A percentile compares a stretch with the other conserved stretches of the same genome.
Evolutionary conservation across 73 alveolate species (phyloP).

Genomic region (Uronychia setigera): DNA sequence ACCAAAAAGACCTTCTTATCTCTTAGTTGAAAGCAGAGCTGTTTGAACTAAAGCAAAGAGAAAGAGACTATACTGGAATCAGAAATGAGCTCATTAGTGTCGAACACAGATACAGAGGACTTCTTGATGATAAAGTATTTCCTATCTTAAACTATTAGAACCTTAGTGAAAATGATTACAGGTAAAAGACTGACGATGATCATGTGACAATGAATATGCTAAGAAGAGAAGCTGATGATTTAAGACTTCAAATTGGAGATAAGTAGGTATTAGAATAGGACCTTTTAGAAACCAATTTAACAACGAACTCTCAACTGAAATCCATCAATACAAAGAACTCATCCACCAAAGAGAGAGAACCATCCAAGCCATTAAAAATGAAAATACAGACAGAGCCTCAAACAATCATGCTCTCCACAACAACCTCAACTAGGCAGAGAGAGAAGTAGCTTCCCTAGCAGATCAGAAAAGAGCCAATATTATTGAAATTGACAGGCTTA

Average conservation of each 20-base stretch:
- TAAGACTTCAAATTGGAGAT: neutral
- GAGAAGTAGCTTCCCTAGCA: slow-evolving; percentile 11
- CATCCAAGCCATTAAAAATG: neutral
- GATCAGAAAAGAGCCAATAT: slow-evolving; percentile 30
- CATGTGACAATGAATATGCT: slow-evolving; percentile 23
- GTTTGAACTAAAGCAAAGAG: slow-evolving; percentile 52
- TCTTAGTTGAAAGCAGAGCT: slow-evolving; percentile 56
- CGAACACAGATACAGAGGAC: slow-evolving; percentile 26
- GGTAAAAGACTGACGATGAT: slow-evolving; percentile 32
- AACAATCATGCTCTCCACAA: neutral
- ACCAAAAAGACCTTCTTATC: slow-evolving; percentile 64
- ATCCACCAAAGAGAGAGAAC: neutral
- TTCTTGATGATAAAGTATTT: slow-evolving; percentile 24
- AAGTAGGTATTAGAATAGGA: neutral
- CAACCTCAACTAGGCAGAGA: neutral
- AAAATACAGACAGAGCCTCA: neutral
- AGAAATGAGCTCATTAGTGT: slow-evolving; percentile 32
- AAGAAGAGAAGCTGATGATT: slow-evolving; percentile 21
- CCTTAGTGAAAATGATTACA: slow-evolving; percentile 42
- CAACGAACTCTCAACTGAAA: neutral
- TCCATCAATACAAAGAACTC: neutral
- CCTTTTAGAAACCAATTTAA: neutral
- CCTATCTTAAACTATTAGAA: neutral
- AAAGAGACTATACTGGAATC: slow-evolving; percentile 47
- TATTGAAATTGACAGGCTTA: slow-evolving; percentile 9